Evolutionary conservation across 495 filamentous ascomycete genomes (phyloP).

Genomic region (Immersiella caudata): DNA sequence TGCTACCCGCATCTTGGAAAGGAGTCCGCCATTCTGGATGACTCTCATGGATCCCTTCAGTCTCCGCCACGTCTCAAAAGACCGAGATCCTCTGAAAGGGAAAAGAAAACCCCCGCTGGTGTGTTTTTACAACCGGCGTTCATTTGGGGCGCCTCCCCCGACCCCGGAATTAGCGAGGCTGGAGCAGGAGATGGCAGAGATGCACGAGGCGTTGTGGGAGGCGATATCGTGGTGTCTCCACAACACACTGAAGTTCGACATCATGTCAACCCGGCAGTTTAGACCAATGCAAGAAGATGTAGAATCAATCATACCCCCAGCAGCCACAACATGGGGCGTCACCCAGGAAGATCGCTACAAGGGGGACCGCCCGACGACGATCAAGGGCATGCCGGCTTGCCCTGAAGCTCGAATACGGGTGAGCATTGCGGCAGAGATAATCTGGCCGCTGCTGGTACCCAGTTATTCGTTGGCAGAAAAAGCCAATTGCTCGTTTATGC

Average conservation of each 20-base stretch:
- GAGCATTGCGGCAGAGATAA: conserved; percentile 29
- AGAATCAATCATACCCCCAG: too few species aligned
- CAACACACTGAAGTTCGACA: too few species aligned
- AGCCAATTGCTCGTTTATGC: conserved; percentile 21
- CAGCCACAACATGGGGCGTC: too few species aligned
- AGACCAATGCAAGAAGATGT: too few species aligned
- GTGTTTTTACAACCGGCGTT: neutral
- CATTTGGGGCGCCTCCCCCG: neutral
- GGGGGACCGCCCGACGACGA: too few species aligned
- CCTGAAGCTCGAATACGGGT: neutral
- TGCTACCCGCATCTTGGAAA: conserved; percentile 28
- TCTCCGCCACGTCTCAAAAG: conserved; percentile 15
- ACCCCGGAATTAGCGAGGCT: neutral
- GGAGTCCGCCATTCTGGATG: conserved; percentile 23
- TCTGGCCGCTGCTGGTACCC: conserved; percentile 42
- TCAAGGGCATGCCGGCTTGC: too few species aligned
- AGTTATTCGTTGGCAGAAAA: conserved; percentile 38
- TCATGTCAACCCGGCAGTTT: too few species aligned
- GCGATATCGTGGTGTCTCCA: too few species aligned
- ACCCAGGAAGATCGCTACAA: too few species aligned
- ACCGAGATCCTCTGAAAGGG: neutral
- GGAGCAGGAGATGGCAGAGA: neutral
- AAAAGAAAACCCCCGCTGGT: neutral
- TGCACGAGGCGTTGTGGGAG: neutral
- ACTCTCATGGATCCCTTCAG: conserved; percentile 30